Conservation (phyloP, 2,329 filamentous ascomycete species). For the Teratosphaeria pseudoeucalypti region DNA sequence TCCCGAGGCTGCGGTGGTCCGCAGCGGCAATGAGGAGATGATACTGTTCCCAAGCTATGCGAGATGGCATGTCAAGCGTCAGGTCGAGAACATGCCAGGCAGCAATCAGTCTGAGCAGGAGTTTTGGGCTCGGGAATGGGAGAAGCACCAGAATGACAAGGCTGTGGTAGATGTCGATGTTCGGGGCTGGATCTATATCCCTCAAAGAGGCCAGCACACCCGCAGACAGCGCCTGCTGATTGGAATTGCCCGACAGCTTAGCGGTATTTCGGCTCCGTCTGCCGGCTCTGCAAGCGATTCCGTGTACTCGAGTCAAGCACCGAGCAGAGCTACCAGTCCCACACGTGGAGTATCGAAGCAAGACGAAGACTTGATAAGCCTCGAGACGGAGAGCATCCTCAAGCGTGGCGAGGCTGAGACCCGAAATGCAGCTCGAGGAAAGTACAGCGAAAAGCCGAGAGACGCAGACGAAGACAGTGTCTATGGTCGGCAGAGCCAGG, state of each 20-base stretch:
- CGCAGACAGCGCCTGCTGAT: slow-evolving; percentile 80
- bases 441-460: slow-evolving; percentile 59
- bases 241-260: slow-evolving; percentile 75
- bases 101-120: slow-evolving; percentile 32
- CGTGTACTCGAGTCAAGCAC: slow-evolving; percentile 6
- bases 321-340: slow-evolving; percentile 36
- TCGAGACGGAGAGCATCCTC: slow-evolving; percentile 68
- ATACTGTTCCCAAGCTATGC: slow-evolving; percentile 92
- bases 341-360: slow-evolving; percentile 26
- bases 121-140: slow-evolving; percentile 71
- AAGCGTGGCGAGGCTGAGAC: slow-evolving; percentile 61
- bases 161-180: slow-evolving; percentile 91
- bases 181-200: slow-evolving; percentile 86
- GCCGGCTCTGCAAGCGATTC: no score
- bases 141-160: slow-evolving; percentile 67
- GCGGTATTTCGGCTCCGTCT: slow-evolving; percentile 66
- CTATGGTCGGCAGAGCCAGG: slow-evolving; percentile 23
- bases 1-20: slow-evolving; percentile 71
- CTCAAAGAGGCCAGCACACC: slow-evolving; percentile 73
- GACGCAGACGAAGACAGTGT: slow-evolving; percentile 33
- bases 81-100: slow-evolving; percentile 10
- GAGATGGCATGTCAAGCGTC: slow-evolving; percentile 53
- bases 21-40: slow-evolving; percentile 79
- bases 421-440: slow-evolving; percentile 51
- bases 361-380: slow-evolving; percentile 58